A percentile compares a stretch with the other conserved stretches of the same genome.
Conservation (phyloP, 2,329 filamentous ascomycete species). For the Beauveria australis region DNA sequence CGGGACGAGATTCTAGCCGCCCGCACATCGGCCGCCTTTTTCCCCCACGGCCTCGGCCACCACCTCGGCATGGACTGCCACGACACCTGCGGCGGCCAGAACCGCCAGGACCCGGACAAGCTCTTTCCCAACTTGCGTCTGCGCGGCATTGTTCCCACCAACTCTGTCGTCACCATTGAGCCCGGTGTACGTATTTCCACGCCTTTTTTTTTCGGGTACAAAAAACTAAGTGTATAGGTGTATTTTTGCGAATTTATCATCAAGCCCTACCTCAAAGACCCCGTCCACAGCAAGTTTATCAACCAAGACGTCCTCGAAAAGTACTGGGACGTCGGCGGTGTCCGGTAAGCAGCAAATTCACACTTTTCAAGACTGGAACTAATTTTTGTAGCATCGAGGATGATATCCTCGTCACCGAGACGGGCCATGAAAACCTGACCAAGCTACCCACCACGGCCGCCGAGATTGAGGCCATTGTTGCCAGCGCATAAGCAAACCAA, state of each 20-base stretch:
- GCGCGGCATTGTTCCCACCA: slow-evolving; percentile 63
- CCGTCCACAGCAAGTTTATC: slow-evolving; percentile 68
- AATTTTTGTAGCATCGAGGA: slow-evolving; percentile 47
- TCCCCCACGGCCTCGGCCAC: slow-evolving; percentile 85
- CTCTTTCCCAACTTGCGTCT: slow-evolving; percentile 86
- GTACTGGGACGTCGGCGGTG: slow-evolving; percentile 77
- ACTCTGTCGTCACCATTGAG: slow-evolving; percentile 87
- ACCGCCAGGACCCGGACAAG: slow-evolving; percentile 69
- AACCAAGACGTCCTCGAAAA: slow-evolving; percentile 62
- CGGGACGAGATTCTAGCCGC: slow-evolving; percentile 66
- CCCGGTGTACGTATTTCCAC: slow-evolving; percentile 58
- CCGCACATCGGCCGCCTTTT: slow-evolving; percentile 80
- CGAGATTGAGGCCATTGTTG: slow-evolving; percentile 44
- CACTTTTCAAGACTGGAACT: slow-evolving; percentile 11
- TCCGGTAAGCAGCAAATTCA: slow-evolving; percentile 43
- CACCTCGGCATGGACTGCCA: slow-evolving; percentile 91
- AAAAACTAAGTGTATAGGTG: slow-evolving; percentile 37
- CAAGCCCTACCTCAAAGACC: slow-evolving; percentile 65
- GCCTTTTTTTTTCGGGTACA: background rate
- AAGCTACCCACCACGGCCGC: slow-evolving; percentile 60
- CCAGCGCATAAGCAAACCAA: background rate
- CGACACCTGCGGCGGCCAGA: slow-evolving; percentile 71
- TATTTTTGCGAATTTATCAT: slow-evolving; percentile 93
- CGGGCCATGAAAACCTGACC: slow-evolving; percentile 65
- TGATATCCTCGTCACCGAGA: slow-evolving; percentile 63